These are phyloP conservation scores for Zarea fungicola DNA, from an alignment of 2,329 filamentous ascomycete genomes.

Conservation along the genomic window DNA sequence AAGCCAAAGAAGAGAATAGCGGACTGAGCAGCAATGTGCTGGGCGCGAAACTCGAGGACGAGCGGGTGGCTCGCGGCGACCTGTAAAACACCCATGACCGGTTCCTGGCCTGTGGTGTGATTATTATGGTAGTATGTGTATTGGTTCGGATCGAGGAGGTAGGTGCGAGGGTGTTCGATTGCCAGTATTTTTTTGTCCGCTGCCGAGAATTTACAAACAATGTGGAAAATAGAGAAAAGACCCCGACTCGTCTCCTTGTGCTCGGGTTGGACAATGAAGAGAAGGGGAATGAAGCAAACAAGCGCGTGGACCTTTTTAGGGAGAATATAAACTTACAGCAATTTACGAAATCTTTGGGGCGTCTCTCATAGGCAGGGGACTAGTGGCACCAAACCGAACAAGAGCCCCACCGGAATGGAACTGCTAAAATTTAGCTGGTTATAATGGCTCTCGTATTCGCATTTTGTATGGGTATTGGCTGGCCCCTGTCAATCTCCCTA, in stretches of 20 bases:
- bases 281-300: background rate
- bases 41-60: constrained; percentile 44
- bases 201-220: background rate
- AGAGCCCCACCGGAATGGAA: background rate
- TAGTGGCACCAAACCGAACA: background rate
- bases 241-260: background rate
- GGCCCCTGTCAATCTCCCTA: too few relatives aligned
- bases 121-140: background rate
- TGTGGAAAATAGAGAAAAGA: background rate
- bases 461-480: background rate
- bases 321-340: background rate
- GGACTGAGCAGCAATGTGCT: constrained; percentile 44
- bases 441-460: constrained; percentile 5
- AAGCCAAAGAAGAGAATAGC: constrained; percentile 38
- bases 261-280: background rate
- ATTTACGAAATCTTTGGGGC: constrained; percentile 6
- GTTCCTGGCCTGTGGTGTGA: constrained; percentile 15
- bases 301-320: background rate
- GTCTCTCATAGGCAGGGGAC: constrained; percentile 3
- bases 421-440: background rate
- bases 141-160: background rate
- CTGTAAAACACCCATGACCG: constrained; percentile 55
- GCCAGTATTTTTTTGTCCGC: too few relatives aligned
- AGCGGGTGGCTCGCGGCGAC: constrained; percentile 44
- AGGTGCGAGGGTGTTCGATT: background rate